phyloP scores from a whole-genome alignment of 208 protist species.

The Trypanosomatidae sp. region DNA sequence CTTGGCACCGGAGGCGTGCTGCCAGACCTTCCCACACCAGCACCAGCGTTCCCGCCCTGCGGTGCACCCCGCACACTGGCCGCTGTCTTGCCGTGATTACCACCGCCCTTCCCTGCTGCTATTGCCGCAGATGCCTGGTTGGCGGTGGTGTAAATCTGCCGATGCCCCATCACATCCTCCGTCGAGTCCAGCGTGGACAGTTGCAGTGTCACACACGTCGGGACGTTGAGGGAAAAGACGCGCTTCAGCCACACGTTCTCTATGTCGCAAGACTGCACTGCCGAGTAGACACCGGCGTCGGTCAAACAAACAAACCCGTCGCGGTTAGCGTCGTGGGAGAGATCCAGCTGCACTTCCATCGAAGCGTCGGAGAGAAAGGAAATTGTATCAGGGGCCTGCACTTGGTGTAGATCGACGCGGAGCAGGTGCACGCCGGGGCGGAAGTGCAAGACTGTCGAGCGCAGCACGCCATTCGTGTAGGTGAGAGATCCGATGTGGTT shows the following conservation, averaged over 20 bases:
- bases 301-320: conserved; percentile 40
- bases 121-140: conserved; percentile 5
- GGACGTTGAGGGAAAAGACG: conserved; percentile 47
- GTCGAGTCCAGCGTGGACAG: conserved; percentile 50
- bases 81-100: conserved; percentile 7
- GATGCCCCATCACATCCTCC: conserved; percentile 57
- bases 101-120: conserved; percentile 1
- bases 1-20: not conserved
- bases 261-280: conserved; percentile 34
- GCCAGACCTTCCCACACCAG: not conserved
- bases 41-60: not conserved
- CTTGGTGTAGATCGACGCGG: conserved; percentile 48
- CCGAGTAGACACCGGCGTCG: conserved; percentile 63
- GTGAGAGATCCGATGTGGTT: conserved; percentile 31
- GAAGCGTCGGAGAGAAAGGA: conserved; percentile 46
- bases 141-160: conserved; percentile 15
- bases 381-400: conserved; percentile 42
- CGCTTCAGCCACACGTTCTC: conserved; percentile 87
- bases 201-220: conserved; percentile 58
- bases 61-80: not conserved
- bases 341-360: conserved; percentile 41
- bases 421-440: conserved; percentile 61
- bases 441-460: conserved; percentile 37
- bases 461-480: conserved; percentile 48
- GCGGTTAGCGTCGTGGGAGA: conserved; percentile 32